Conservation (phyloP, 495 filamentous ascomycete species). For the Apodospora peruviana region DNA sequence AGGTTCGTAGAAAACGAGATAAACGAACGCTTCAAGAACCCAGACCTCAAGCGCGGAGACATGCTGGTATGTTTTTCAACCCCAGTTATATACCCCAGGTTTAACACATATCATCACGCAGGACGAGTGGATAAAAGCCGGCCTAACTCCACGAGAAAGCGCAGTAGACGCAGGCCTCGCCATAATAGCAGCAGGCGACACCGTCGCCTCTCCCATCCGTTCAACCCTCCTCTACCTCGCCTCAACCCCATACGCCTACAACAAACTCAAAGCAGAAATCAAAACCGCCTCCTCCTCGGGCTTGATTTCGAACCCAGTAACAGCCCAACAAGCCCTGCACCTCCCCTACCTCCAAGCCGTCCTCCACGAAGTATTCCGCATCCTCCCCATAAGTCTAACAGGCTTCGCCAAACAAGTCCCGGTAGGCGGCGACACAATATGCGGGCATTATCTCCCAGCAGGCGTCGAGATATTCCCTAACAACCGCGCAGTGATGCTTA, state of each 20-base stretch:
- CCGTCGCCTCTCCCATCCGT: conserved; percentile 52
- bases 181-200: conserved; percentile 56
- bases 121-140: conserved; percentile 4
- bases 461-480: conserved; percentile 26
- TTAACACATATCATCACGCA: conserved; percentile 4
- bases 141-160: not conserved
- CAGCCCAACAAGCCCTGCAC: conserved; percentile 49
- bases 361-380: conserved; percentile 24
- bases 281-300: conserved; percentile 25
- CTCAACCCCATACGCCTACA: conserved; percentile 36
- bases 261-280: conserved; percentile 53
- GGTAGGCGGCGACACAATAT: conserved; percentile 35
- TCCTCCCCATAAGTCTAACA: conserved; percentile 13
- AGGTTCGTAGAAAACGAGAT: conserved; percentile 12
- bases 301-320: conserved; percentile 50
- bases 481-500: conserved; percentile 23
- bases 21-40: conserved; percentile 20
- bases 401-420: conserved; percentile 25
- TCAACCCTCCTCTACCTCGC: conserved; percentile 48
- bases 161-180: conserved; percentile 5
- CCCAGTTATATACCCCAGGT: not conserved
- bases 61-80: not conserved
- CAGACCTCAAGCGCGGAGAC: conserved; percentile 9
- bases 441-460: conserved; percentile 26
- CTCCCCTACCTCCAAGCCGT: conserved; percentile 30